Percentiles rank a stretch among this genome's conserved stretches.
Evolutionary conservation across 2,329 filamentous ascomycete species (phyloP).

Genomic region (Fusarium ramigenum): DNA sequence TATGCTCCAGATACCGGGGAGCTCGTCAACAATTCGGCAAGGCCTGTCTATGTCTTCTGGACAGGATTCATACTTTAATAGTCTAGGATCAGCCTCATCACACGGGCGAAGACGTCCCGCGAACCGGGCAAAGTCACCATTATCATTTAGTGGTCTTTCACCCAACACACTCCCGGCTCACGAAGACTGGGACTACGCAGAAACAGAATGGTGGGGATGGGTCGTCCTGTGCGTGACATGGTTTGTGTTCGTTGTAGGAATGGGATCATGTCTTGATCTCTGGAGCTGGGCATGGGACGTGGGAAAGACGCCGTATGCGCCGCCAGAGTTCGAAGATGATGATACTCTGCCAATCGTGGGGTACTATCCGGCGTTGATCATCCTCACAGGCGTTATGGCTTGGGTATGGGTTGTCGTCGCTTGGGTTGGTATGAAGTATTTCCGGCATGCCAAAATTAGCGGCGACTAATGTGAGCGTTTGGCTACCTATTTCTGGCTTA

Average conservation of each 20-base stretch:
- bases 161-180: constrained; percentile 57
- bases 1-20: constrained; percentile 69
- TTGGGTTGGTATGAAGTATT: constrained; percentile 99
- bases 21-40: constrained; percentile 55
- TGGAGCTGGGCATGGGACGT: constrained; percentile 99
- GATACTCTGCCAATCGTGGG: constrained; percentile 93
- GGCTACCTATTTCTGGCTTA: neutral
- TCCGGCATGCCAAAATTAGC: constrained; percentile 92
- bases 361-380: constrained; percentile 94
- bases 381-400: constrained; percentile 93
- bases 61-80: constrained; percentile 70
- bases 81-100: constrained; percentile 51
- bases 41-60: constrained; percentile 61
- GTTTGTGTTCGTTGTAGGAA: constrained; percentile 94
- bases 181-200: constrained; percentile 86
- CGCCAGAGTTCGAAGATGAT: constrained; percentile 94
- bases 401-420: constrained; percentile 99
- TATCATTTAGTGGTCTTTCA: constrained; percentile 64
- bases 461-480: constrained; percentile 62
- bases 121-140: constrained; percentile 67
- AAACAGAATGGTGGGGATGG: constrained; percentile 99
- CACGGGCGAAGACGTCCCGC: constrained; percentile 57
- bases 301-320: constrained; percentile 92
- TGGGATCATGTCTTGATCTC: constrained; percentile 92
- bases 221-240: constrained; percentile 90